A percentile compares a stretch with the other conserved stretches of the same genome.
These are phyloP conservation scores for Casuarina cunninghamiana DNA, from an alignment of 306 rosid genomes.

Conservation along the genomic window DNA sequence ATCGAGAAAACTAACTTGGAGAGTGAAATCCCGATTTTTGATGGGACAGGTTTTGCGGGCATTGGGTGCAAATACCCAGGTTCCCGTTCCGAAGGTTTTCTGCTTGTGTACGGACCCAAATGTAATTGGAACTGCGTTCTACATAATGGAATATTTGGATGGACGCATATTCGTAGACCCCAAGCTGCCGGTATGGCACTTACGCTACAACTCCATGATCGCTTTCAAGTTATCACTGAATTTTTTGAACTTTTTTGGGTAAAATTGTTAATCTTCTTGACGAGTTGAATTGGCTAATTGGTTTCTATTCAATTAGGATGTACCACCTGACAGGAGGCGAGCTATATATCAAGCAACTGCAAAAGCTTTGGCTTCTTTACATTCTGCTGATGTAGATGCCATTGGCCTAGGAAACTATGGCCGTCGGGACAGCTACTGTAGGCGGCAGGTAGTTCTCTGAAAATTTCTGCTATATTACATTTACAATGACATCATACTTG, in stretches of 20 bases:
- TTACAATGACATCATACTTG: neutral
- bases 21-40: neutral
- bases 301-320: conserved; percentile 48
- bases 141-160: conserved; percentile 91
- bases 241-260: neutral
- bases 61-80: conserved; percentile 59
- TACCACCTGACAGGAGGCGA: conserved; percentile 62
- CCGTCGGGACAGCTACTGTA: conserved; percentile 70
- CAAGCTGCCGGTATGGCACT: conserved; percentile 63
- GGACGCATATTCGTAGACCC: conserved; percentile 84
- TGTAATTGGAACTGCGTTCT: conserved; percentile 82
- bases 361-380: conserved; percentile 66
- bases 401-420: conserved; percentile 84
- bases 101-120: conserved; percentile 79
- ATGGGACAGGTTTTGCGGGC: conserved; percentile 75
- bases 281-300: conserved; percentile 26
- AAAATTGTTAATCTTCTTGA: conserved; percentile 1
- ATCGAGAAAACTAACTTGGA: neutral
- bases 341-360: conserved; percentile 69
- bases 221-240: neutral
- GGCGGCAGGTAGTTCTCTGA: conserved; percentile 65
- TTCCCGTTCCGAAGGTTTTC: conserved; percentile 84
- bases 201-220: conserved; percentile 4
- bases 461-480: neutral
- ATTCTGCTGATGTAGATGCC: conserved; percentile 70